Conservation (phyloP, 352 stramenopile genomes). For the Thraustochytrium sp. region DNA sequence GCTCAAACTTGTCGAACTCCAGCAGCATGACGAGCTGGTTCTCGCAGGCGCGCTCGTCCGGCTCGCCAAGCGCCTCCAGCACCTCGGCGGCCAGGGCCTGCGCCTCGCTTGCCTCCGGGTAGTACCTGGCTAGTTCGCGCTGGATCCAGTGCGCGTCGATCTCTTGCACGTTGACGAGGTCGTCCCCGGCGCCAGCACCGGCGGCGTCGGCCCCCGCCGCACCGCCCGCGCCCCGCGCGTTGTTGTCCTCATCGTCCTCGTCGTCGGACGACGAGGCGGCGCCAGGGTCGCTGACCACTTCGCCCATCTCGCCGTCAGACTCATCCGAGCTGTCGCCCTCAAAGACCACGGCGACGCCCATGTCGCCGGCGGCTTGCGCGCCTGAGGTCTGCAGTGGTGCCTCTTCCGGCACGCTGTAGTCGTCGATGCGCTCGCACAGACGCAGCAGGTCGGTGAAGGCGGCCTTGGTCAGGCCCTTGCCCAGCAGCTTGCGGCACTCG, state of each 20-base stretch:
- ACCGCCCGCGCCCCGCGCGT: not conserved
- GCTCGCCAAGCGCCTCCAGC: constrained; percentile 50
- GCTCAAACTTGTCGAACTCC: constrained; percentile 98
- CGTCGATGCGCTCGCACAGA: constrained; percentile 73
- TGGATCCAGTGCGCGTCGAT: constrained; percentile 98
- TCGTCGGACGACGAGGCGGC: too few species aligned
- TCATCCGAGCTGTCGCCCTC: constrained; percentile 92
- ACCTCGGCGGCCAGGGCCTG: constrained; percentile 85
- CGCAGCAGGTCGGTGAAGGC: constrained; percentile 73
- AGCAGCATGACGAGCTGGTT: constrained; percentile 94
- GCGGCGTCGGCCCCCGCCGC: not conserved
- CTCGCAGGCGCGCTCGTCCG: constrained; percentile 78
- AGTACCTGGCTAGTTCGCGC: constrained; percentile 87
- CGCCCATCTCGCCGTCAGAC: constrained; percentile 45
- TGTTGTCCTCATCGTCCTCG: constrained; percentile 41
- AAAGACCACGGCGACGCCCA: constrained; percentile 79
- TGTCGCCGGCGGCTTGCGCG: constrained; percentile 53
- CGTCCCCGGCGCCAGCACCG: not conserved
- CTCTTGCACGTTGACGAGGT: constrained; percentile 79
- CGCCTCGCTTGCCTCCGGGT: constrained; percentile 88
- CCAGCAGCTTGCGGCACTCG: constrained; percentile 59
- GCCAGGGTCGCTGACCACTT: not conserved
- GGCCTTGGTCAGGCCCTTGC: constrained; percentile 59
- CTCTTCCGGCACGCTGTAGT: too few species aligned
- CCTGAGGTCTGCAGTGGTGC: constrained; percentile 50